Evolutionary conservation across 2,329 filamentous ascomycete species (phyloP).

Genomic region (Sporothrix protearum): DNA sequence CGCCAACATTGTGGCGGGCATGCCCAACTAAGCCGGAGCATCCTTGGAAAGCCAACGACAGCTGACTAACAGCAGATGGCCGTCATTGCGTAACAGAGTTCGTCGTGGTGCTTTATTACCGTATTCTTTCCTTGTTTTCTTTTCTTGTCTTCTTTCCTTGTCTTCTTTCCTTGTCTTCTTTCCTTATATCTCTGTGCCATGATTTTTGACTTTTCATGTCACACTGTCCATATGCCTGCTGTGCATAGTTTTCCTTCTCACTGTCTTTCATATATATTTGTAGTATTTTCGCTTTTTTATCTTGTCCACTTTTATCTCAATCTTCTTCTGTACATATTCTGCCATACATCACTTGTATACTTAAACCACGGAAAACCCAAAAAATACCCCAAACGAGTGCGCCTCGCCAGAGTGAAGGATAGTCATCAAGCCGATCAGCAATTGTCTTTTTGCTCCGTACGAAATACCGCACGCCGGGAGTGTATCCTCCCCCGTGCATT

Average conservation of each 20-base stretch:
- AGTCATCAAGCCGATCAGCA: background rate
- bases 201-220: background rate
- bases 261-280: background rate
- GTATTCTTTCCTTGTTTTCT: too few species aligned
- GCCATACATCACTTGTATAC: background rate
- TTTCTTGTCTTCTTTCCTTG: background rate
- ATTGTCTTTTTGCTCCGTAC: background rate
- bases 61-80: too few species aligned
- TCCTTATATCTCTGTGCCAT: background rate
- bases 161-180: background rate
- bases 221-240: background rate
- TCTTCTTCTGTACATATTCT: conserved; percentile 8
- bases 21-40: conserved; percentile 12
- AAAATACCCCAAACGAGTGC: background rate
- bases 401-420: background rate
- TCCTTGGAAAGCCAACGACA: too few species aligned
- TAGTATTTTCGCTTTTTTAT: background rate
- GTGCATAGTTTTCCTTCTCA: conserved; percentile 2
- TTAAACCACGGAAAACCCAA: background rate
- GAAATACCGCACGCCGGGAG: background rate
- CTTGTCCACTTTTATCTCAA: background rate
- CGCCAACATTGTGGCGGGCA: conserved; percentile 48
- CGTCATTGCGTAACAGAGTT: too few species aligned
- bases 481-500: background rate
- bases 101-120: too few species aligned